Percentiles rank a stretch among this genome's conserved stretches.
These are phyloP conservation scores for Heliamphora exappendiculata DNA, from an alignment of 148 eudicot species.

Conservation along the genomic window DNA sequence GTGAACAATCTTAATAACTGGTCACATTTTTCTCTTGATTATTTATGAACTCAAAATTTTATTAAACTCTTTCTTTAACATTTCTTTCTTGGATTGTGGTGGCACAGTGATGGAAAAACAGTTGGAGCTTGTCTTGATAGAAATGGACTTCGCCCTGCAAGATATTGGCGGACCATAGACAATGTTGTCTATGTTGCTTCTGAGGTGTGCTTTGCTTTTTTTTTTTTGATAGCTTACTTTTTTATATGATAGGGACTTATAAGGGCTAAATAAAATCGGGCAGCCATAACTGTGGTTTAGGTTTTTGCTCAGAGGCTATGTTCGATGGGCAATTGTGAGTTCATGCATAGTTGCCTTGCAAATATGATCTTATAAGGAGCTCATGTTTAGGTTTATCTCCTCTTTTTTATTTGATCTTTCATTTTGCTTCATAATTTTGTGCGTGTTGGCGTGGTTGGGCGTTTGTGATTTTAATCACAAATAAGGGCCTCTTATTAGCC, in stretches of 20 bases:
- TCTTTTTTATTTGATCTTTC: too few relatives aligned
- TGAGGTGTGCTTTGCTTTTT: conserved; percentile 53
- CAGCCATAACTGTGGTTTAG: not conserved
- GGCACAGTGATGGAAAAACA: conserved; percentile 87
- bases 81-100: not conserved
- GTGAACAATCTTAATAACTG: not conserved
- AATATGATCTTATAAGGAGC: not conserved
- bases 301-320: not conserved
- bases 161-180: conserved; percentile 96
- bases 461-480: too few relatives aligned
- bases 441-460: too few relatives aligned
- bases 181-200: conserved; percentile 98
- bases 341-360: conserved; percentile 2
- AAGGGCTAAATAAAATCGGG: not conserved
- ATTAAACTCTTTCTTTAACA: not conserved
- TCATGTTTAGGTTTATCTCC: conserved; percentile 3
- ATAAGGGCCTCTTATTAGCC: too few relatives aligned
- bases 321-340: not conserved
- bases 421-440: too few relatives aligned
- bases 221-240: not conserved
- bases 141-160: conserved; percentile 98
- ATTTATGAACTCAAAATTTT: not conserved
- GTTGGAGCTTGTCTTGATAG: conserved; percentile 99
- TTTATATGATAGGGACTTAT: not conserved
- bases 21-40: not conserved